A percentile compares a stretch with the other conserved stretches of the same genome.
These are phyloP conservation scores for Nakaseomyces nivariensis DNA, from an alignment of 1,139 yeast genomes.

Conservation along the genomic window DNA sequence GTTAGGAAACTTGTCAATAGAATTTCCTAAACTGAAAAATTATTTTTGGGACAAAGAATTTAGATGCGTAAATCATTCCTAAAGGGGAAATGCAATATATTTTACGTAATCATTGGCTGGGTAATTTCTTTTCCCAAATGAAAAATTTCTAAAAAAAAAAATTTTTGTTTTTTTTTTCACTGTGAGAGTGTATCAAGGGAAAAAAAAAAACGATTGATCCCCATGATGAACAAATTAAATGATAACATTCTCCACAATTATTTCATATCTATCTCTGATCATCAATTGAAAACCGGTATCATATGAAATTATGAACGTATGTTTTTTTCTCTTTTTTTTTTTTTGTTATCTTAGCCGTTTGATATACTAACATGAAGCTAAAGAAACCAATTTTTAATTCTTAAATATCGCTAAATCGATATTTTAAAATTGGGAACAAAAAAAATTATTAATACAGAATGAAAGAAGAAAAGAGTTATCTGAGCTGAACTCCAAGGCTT, in stretches of 20 bases:
- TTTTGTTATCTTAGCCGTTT: too few species aligned
- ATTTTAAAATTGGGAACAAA: too few species aligned
- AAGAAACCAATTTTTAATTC: neutral
- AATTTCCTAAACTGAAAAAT: neutral
- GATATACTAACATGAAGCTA: neutral
- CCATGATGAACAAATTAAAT: too few species aligned
- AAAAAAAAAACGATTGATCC: too few species aligned
- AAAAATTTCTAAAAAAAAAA: too few species aligned
- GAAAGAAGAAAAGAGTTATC: slow-evolving; percentile 33
- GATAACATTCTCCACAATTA: too few species aligned
- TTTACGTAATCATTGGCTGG: neutral
- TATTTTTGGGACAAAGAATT: neutral
- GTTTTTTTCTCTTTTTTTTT: neutral
- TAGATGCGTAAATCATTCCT: neutral
- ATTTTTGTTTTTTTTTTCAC: too few species aligned
- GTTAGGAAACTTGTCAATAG: too few species aligned
- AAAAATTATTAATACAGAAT: slow-evolving; percentile 10
- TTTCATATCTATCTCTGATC: too few species aligned
- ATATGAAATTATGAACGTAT: slow-evolving; percentile 1
- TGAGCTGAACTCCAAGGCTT: slow-evolving; percentile 40
- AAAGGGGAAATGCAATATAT: neutral
- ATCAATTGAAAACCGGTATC: neutral
- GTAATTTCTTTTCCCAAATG: neutral
- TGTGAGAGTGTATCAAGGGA: too few species aligned
- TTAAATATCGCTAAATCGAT: too few species aligned